Evolutionary conservation across 2,329 filamentous ascomycete genomes (phyloP), one percentile per base, ranked within the genome.

Genomic region (Calonectria multiphialidica): DNA sequence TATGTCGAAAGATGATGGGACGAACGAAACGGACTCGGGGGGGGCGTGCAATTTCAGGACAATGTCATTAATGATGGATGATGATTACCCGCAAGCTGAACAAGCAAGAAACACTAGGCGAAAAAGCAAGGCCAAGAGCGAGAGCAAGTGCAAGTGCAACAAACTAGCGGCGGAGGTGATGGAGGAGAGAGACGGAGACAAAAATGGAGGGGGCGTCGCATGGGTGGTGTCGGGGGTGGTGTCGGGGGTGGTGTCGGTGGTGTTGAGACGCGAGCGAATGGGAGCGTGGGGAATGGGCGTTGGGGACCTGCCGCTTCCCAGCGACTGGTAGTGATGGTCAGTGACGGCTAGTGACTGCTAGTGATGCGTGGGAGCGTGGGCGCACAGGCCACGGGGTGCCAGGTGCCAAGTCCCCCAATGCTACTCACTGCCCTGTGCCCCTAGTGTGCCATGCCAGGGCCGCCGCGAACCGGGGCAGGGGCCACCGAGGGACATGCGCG

Each of bases 251-350:
- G 53, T 15, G 49, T 30, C n/a, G 33, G 66, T 66, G 71, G 71
- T 66, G 66, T 70, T 70, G 66, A 72, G 71, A 30, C 18, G 42
- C 57, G 64, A 63, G 55, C 66, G 66, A 69, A 61, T 65, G 66
- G 53, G 47, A 59, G 57, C 61, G 37, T 64, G 64, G 45, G 64
- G 45, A 71, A 45, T 57, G 47, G 15, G 49, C 57, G 69, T 71
- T 71, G 69, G 37, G 68, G 63, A 18, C 45, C 45, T 37, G 55
- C 67, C 57, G 64, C 57, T 71, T 66, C 55, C 63, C 53, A 59
- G n/a, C n/a, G n/a, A n/a, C n/a, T n/a, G n/a, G n/a, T n/a, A n/a
- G n/a, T n/a, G n/a, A n/a, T n/a, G n/a, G n/a, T n/a, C n/a, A n/a
- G n/a, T n/a, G n/a, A n/a, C n/a, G n/a, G n/a, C n/a, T n/a, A n/a